Conservation (phyloP, 75 land plant species). For the Pinus taeda region DNA sequence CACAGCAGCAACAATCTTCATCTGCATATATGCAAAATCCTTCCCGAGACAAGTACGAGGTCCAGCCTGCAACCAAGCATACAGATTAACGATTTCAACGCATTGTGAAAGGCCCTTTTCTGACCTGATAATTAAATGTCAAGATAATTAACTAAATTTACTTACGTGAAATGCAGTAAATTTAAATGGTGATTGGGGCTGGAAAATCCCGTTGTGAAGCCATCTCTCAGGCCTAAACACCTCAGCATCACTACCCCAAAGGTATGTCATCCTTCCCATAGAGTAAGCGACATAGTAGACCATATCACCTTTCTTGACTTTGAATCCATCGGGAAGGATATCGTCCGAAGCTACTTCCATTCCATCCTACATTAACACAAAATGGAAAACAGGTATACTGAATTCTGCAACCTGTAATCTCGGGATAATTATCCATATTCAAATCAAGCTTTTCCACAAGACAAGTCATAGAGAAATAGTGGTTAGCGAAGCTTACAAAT, state of each 20-base stretch:
- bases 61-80: constrained; percentile 48
- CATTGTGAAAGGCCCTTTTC: too few relatives aligned
- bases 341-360: constrained; percentile 40
- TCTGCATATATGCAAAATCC: too few relatives aligned
- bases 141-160: background rate
- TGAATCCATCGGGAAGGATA: constrained; percentile 34
- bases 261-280: constrained; percentile 41
- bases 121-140: background rate
- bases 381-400: background rate
- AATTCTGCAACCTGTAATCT: background rate
- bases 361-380: constrained; percentile 42
- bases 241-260: constrained; percentile 41
- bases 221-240: constrained; percentile 50
- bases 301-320: constrained; percentile 26
- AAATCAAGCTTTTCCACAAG: background rate
- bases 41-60: too few relatives aligned
- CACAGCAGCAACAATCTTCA: constrained; percentile 56
- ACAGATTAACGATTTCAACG: background rate
- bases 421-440: background rate
- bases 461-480: background rate
- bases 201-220: constrained; percentile 37
- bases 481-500: too few relatives aligned
- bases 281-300: constrained; percentile 34
- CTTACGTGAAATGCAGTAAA: constrained; percentile 49
- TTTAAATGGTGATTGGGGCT: constrained; percentile 39